Evolutionary conservation across 2,329 filamentous ascomycete genomes (phyloP), one percentile per base, ranked within the genome.

Genomic region (Fusarium oligoseptatum): DNA sequence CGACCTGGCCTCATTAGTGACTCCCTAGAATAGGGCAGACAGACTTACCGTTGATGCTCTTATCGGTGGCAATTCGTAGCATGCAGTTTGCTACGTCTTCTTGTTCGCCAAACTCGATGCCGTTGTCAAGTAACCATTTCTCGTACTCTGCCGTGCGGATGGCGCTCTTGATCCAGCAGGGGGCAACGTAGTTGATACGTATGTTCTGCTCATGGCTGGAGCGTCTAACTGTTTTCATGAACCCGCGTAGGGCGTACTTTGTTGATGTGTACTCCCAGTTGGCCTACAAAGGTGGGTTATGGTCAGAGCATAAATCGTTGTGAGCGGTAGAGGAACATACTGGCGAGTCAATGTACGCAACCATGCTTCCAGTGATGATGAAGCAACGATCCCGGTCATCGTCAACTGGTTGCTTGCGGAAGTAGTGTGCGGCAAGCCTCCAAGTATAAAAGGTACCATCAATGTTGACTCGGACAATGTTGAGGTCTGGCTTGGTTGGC

Each of bases 331-430:
- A 60, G 1, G 14, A 0, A 61, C 74, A 29, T 73, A 80, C 79
- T 27, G 84, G 84, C 9, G 83, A 83, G 68, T 88, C 87, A 56
- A 87, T 83, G 76, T 83, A 88, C 0, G 82, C 84, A 0, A 85
- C 85, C 76, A 88, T 83, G 64, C 84, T 86, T 5, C 84, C 85
- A 0, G 84, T 87, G 24, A 88, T 84, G 57, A 88, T 85, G 41
- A 89, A 83, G 66, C 86, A 86, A 1, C 87, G 82, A 66, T 88
- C 86, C 8, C 83, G 77, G 1, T 83, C 80, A 0, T 80, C 75
- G 0, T 71, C 79, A 17, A 83, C 81, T 0, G 84, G 83, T 37
- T 84, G 82, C 52, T 83, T 80, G 2, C 84, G 76, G 73, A 87
- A 87, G 68, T 86, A 86, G 70, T 87, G 84, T 10, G 86, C 78